These are phyloP conservation scores for Escallonia rubra DNA, from an alignment of 129 eudicot genomes.

Conservation along the genomic window DNA sequence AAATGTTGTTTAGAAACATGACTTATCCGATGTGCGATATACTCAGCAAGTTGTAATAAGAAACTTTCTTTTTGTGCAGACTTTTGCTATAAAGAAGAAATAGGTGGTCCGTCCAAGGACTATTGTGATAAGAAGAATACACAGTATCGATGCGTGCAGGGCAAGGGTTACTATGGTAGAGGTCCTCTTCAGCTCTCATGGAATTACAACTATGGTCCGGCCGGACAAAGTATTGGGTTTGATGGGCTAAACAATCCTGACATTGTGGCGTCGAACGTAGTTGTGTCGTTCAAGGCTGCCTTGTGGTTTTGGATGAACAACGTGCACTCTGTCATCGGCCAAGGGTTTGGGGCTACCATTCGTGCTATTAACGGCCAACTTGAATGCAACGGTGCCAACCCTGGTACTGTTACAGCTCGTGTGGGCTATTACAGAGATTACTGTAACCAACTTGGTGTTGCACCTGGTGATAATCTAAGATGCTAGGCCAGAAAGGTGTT, in stretches of 20 bases:
- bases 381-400: neutral
- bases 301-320: slow-evolving; percentile 9
- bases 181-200: neutral
- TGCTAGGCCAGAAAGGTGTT: too few species aligned
- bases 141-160: neutral
- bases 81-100: neutral
- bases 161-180: neutral
- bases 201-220: too few species aligned
- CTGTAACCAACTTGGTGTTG: slow-evolving; percentile 3
- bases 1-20: neutral
- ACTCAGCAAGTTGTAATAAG: neutral
- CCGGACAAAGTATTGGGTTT: too few species aligned
- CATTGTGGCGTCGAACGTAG: neutral
- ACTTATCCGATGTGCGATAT: neutral
- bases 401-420: neutral
- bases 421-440: neutral
- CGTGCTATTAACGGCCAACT: neutral
- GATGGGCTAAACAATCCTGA: neutral
- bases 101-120: neutral
- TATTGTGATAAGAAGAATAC: neutral
- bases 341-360: neutral
- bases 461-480: neutral
- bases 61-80: neutral
- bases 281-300: neutral
- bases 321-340: neutral